phyloP scores from a whole-genome alignment of 2,329 filamentous ascomycete species.

The Septoria linicola region DNA sequence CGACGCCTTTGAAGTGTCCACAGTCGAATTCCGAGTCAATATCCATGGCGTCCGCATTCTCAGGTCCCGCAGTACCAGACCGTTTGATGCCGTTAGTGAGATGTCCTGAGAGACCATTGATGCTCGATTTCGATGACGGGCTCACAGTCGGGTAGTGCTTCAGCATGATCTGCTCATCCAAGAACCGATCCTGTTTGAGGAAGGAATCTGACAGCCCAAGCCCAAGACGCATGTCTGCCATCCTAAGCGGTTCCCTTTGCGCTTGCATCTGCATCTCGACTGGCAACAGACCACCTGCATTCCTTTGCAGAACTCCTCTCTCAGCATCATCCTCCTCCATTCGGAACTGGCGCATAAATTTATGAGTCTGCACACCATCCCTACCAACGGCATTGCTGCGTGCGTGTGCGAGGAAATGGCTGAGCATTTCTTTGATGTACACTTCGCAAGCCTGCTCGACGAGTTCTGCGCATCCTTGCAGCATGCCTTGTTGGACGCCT shows the following conservation, averaged over 20 bases:
- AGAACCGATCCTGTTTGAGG: conserved; percentile 72
- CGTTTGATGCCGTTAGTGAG: conserved; percentile 27
- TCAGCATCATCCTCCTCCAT: conserved; percentile 71
- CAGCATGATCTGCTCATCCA: conserved; percentile 65
- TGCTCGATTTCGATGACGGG: neutral
- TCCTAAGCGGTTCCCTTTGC: conserved; percentile 68
- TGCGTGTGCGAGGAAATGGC: conserved; percentile 55
- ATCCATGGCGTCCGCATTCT: conserved; percentile 37
- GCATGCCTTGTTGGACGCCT: conserved; percentile 33
- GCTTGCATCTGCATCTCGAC: conserved; percentile 75
- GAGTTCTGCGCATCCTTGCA: conserved; percentile 55
- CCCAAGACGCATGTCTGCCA: conserved; percentile 75
- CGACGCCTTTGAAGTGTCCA: conserved; percentile 41
- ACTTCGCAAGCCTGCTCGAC: conserved; percentile 62
- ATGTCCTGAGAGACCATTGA: neutral
- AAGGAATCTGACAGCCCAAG: conserved; percentile 73
- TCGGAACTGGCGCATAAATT: conserved; percentile 71
- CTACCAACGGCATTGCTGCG: conserved; percentile 53
- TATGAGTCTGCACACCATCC: conserved; percentile 66
- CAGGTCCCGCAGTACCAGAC: conserved; percentile 26
- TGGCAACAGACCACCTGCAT: conserved; percentile 75
- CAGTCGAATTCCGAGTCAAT: conserved; percentile 38
- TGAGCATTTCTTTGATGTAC: conserved; percentile 61
- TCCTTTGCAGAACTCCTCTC: conserved; percentile 71
- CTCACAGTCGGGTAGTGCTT: conserved; percentile 29